Conservation (phyloP, 176 grass and related monocot genomes). For the Areca catechu region DNA sequence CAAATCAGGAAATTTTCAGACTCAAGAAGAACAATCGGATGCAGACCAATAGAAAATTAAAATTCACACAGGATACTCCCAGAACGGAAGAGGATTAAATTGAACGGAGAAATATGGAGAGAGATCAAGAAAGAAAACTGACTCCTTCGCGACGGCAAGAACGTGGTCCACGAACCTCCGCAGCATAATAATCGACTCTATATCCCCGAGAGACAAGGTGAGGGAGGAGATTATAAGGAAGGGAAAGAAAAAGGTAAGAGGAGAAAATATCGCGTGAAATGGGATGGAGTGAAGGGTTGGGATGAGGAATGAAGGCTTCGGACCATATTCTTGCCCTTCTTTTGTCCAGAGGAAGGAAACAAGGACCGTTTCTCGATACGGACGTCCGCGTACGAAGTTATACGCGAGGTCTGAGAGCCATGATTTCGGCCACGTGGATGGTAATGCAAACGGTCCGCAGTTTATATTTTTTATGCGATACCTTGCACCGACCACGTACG, state of each 20-base stretch:
- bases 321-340: no score
- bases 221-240: neutral
- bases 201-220: neutral
- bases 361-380: no score
- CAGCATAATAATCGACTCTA: conserved; percentile 34
- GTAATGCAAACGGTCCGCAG: neutral
- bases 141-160: conserved; percentile 85
- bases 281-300: no score
- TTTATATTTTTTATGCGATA: neutral
- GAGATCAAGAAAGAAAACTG: neutral
- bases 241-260: no score
- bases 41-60: neutral
- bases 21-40: conserved; percentile 2
- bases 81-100: conserved; percentile 2
- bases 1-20: no score
- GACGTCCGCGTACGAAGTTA: neutral
- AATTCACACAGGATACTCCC: neutral
- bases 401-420: neutral
- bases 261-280: no score
- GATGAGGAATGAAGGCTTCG: no score
- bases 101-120: neutral
- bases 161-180: conserved; percentile 64
- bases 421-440: neutral
- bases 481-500: no score
- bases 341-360: no score